Conservation (phyloP, 1,284 basidiomycete species). For the Polyporus tsugae region DNA sequence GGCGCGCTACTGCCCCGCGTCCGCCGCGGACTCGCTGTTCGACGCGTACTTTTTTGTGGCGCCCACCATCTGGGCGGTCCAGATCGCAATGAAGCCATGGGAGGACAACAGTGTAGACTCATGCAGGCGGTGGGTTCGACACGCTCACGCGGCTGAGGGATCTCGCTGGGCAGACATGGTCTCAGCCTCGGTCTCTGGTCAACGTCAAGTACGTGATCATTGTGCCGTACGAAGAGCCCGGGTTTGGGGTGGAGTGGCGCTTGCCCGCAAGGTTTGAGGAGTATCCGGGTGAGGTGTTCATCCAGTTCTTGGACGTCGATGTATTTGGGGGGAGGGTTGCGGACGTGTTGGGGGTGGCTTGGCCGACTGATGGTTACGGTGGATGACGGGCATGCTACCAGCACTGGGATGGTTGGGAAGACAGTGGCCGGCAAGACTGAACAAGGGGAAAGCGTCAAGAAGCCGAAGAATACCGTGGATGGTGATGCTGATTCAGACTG, state of each 20-base stretch:
- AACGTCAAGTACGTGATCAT: background rate
- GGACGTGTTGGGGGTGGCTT: background rate
- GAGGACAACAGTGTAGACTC: too few relatives aligned
- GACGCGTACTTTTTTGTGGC: background rate
- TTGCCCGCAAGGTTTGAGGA: background rate
- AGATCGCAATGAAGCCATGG: background rate
- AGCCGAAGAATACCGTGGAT: too few relatives aligned
- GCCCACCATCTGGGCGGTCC: background rate
- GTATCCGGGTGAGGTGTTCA: background rate
- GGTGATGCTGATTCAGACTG: too few relatives aligned
- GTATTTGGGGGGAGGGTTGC: background rate
- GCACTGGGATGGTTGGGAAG: too few relatives aligned
- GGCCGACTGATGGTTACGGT: background rate
- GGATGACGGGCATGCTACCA: too few relatives aligned
- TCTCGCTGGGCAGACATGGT: too few relatives aligned
- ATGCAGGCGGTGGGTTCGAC: too few relatives aligned
- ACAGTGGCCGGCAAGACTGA: too few relatives aligned
- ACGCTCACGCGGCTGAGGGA: too few relatives aligned
- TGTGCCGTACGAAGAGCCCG: background rate
- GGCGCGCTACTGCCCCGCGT: background rate
- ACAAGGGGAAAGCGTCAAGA: too few relatives aligned
- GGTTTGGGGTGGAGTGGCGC: background rate
- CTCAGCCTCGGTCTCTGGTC: background rate
- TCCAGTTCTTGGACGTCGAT: background rate
- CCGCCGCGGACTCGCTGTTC: background rate